These are phyloP conservation scores for Puccinia sorghi DNA, from an alignment of 1,284 basidiomycete genomes.

Conservation along the genomic window DNA sequence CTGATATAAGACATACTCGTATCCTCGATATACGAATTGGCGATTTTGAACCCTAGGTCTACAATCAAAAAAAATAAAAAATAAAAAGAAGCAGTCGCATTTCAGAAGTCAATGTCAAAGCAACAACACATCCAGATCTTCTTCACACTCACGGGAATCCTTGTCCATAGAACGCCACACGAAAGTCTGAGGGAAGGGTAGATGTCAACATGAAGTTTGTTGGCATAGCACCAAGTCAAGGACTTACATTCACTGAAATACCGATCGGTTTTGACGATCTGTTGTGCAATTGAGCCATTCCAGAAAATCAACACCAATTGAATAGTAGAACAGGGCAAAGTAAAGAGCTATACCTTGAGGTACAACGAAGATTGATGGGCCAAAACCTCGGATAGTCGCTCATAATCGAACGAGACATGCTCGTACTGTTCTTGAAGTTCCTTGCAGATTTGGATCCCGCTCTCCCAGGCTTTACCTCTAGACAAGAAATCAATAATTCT, in stretches of 20 bases:
- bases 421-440: constrained; percentile 82
- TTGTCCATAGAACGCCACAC: constrained; percentile 84
- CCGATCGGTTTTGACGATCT: constrained; percentile 57
- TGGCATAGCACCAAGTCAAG: constrained; percentile 66
- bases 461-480: constrained; percentile 94
- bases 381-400: constrained; percentile 56
- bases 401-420: constrained; percentile 81
- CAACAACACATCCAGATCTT: constrained; percentile 56
- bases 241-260: constrained; percentile 52
- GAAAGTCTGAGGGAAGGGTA: constrained; percentile 73
- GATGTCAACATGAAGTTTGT: constrained; percentile 58
- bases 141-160: constrained; percentile 77
- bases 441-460: constrained; percentile 86
- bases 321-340: neutral
- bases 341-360: constrained; percentile 36
- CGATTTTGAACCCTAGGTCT: constrained; percentile 58
- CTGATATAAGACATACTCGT: constrained; percentile 79
- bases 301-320: constrained; percentile 43
- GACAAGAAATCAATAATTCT: constrained; percentile 61
- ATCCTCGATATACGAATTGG: constrained; percentile 71
- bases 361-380: constrained; percentile 56
- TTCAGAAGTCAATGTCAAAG: constrained; percentile 23
- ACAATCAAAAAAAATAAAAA: neutral
- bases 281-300: constrained; percentile 18
- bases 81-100: neutral